Evolutionary conservation across 192 early-diverging fungal genomes (phyloP), one percentile per base, ranked within the genome.

Genomic region (Spinellus fusiger): DNA sequence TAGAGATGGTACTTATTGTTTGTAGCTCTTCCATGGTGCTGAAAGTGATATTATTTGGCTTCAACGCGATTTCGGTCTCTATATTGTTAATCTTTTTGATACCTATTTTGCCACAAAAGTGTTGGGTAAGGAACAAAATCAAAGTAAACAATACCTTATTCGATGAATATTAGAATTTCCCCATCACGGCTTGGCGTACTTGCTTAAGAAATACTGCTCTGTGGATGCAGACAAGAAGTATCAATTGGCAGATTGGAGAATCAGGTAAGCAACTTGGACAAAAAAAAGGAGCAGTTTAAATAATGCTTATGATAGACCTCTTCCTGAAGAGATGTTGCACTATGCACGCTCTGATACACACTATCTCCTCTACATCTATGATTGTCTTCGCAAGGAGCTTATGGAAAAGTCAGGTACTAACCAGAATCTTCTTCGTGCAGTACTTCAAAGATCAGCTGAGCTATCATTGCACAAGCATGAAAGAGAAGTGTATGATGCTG

Each of bases 341-440:
- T 99, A 99, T 70, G 97, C 97, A 0, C 83, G 93, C 13, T 78
- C 83, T 10, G 97, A 99, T 73, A 98, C 97, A 18, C 97, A 99
- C 64, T 99, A 91, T 62, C 79, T 99, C 25, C 78, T 98, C 16
- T 93, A 95, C 66, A 88, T 99, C 26, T 99, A 85, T 65, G 96
- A 98, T 78, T 77, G 85, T 20, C 87, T 99, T 86, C 83, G 93
- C 33, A 87, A 87, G 57, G 92, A 93, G 40, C 71, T 97, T 10
- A 49, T 98, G 29, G 66, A 65, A 35, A 73, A 80, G 20, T 86
- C 87, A 25, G 76, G 85, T 65, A 73, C 77, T 0, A 82, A 77
- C 4, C 77, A 80, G 56, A 89, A 93, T 38, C 73, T 91, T 26
- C 56, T 95, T 29, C 77, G 73, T 52, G 79, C 76, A 0, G 74